Evolutionary conservation across 73 alveolate species (phyloP).

Genomic region (Stentor roeselii): DNA sequence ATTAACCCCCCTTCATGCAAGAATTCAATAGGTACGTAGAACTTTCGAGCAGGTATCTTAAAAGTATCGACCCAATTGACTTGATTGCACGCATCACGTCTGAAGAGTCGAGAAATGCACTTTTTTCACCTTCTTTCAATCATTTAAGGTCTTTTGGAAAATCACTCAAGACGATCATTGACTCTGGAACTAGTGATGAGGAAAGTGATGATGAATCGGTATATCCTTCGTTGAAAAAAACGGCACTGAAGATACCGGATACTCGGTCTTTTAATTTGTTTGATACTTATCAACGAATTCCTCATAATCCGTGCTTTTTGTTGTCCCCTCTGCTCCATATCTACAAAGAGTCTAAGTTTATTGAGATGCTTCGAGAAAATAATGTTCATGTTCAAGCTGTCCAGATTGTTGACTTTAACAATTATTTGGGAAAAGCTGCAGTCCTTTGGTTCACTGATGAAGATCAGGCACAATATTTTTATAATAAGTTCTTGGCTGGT

Average conservation of each 20-base stretch:
- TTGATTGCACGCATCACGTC: background rate
- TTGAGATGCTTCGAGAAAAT: background rate
- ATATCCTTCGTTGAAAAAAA: constrained; percentile 18
- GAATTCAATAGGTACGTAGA: background rate
- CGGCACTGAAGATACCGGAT: background rate
- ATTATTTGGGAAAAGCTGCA: background rate
- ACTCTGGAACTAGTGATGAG: constrained; percentile 25
- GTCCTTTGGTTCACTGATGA: background rate
- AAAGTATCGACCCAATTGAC: constrained; percentile 14
- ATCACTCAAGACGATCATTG: background rate
- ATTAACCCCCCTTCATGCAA: background rate
- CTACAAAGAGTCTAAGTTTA: background rate
- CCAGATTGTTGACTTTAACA: background rate
- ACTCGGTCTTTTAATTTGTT: background rate
- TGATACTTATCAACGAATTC: background rate
- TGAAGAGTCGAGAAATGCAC: background rate
- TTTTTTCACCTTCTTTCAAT: constrained; percentile 11
- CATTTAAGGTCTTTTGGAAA: constrained; percentile 12
- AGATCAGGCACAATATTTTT: background rate
- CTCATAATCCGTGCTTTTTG: background rate
- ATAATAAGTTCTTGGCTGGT: background rate
- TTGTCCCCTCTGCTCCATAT: background rate
- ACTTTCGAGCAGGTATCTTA: background rate
- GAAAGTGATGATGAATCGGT: constrained; percentile 13
- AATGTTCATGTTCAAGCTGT: background rate